Conservation (phyloP, 331 rosid species). For the Prunus yedoensis region DNA sequence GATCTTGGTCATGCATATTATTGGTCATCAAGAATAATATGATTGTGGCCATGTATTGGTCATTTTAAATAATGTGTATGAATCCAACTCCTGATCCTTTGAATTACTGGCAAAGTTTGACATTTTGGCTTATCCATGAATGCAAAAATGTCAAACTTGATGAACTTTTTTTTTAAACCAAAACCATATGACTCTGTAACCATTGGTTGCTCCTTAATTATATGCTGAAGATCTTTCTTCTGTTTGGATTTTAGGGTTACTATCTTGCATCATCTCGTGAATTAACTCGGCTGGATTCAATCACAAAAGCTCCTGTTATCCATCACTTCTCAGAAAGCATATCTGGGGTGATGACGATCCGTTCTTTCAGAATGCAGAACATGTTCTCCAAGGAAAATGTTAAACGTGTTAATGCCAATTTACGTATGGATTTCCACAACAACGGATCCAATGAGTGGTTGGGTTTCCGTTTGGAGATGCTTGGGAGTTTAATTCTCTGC, state of each 20-base stretch:
- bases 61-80: no score
- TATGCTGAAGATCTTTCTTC: slow-evolving; percentile 1
- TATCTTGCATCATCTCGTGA: slow-evolving; percentile 84
- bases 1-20: no score
- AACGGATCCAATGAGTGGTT: slow-evolving; percentile 85
- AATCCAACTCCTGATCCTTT: no score
- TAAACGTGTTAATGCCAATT: slow-evolving; percentile 61
- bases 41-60: no score
- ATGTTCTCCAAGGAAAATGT: slow-evolving; percentile 55
- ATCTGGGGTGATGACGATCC: slow-evolving; percentile 82
- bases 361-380: slow-evolving; percentile 60
- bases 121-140: no score
- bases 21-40: no score
- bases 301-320: slow-evolving; percentile 90
- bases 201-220: background rate
- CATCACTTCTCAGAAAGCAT: slow-evolving; percentile 95
- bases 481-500: slow-evolving; percentile 71
- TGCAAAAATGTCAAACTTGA: no score
- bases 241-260: slow-evolving; percentile 54
- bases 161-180: no score
- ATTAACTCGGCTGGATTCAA: slow-evolving; percentile 76
- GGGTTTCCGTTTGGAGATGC: slow-evolving; percentile 83
- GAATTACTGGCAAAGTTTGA: no score
- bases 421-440: slow-evolving; percentile 91
- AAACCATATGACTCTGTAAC: no score